phyloP scores from a whole-genome alignment of 2,329 filamentous ascomycete species.

The Zasmidium cellare region DNA sequence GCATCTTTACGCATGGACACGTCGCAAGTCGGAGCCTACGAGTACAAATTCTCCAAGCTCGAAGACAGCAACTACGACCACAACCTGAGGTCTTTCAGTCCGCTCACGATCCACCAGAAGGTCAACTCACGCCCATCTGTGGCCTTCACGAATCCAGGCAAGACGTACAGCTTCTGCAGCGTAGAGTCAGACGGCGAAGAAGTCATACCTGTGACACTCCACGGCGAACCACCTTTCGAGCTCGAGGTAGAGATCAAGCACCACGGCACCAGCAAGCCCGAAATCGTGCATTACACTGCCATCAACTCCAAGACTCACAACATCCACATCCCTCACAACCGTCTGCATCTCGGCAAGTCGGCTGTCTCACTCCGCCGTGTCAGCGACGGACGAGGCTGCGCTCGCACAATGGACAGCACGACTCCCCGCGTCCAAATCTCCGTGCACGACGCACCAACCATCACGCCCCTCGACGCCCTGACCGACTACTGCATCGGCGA shows the following conservation, averaged over 20 bases:
- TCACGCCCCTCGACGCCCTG: slow-evolving; percentile 81
- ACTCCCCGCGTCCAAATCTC: slow-evolving; percentile 82
- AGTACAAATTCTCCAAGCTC: slow-evolving; percentile 80
- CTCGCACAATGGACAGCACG: slow-evolving; percentile 66
- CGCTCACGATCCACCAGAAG: slow-evolving; percentile 73
- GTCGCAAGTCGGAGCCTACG: slow-evolving; percentile 75
- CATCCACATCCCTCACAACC: slow-evolving; percentile 79
- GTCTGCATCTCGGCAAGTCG: slow-evolving; percentile 85
- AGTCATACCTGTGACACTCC: slow-evolving; percentile 80
- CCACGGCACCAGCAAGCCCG: slow-evolving; percentile 74
- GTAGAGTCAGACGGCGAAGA: slow-evolving; percentile 77
- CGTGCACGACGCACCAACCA: slow-evolving; percentile 88
- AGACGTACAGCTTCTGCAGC: slow-evolving; percentile 93
- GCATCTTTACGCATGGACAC: slow-evolving; percentile 86
- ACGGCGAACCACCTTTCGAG: slow-evolving; percentile 82
- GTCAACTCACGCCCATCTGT: slow-evolving; percentile 84
- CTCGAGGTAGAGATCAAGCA: slow-evolving; percentile 94
- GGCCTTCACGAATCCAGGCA: slow-evolving; percentile 79
- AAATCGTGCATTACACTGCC: slow-evolving; percentile 77
- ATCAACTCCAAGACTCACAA: slow-evolving; percentile 74
- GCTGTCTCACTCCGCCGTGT: slow-evolving; percentile 87
- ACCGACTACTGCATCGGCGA: slow-evolving; percentile 94
- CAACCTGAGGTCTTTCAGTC: slow-evolving; percentile 63
- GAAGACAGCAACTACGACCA: slow-evolving; percentile 84
- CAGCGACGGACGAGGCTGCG: slow-evolving; percentile 82